Base-by-base conservation (phyloP, 805 yeast species). In the Lipomyces starkeyi region DNA sequence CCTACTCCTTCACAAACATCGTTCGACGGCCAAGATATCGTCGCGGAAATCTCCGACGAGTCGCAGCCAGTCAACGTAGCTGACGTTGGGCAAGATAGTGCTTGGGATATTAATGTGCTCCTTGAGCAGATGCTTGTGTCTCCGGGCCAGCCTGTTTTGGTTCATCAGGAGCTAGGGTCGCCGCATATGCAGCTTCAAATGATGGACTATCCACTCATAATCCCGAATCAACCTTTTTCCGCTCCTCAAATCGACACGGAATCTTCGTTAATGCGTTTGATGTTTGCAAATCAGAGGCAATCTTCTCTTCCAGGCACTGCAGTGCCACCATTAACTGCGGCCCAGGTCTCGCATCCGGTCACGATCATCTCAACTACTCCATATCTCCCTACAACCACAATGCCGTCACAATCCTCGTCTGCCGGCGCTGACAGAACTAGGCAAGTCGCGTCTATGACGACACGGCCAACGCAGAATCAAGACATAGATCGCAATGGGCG, bases 401-500 rank as follows among this genome's bases (percentile, higher is more conserved):
- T 27, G 29, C 29, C 29, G 29, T 27, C 27, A 27, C 56, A 14
- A 17, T 1, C 49, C 20, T 17, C 49, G 49, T 43, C 49, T 6
- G 7, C 6, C 20, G 1, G 8, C 2, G 49, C 14, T 43, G 20
- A 43, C 8, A 43, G 20, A 43, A 17, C 20, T 2, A 14, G 5
- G 49, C 17, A 40, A 13, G n/a, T 6, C 2, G 20, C 4, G 25
- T 49, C 25, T 2, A n/a, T 8, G 20, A n/a, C 56, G 8, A 22
- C 27, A 27, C 65, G 9, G 29, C 57, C 17, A 20, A 11, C 3
- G 13, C 43, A 20, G n/a, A 60, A 63, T 59, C 53, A 57, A 29
- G 20, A 29, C 3, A 25, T 68, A 25, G 71, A 68, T 61, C 55
- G 58, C 57, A 68, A 68, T 43, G 71, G 71, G 6, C 69, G 71